A percentile compares a stretch with the other conserved stretches of the same genome.
These are phyloP conservation scores for Sugiyamaella japonica DNA, from an alignment of 1,139 yeast species.

Conservation along the genomic window DNA sequence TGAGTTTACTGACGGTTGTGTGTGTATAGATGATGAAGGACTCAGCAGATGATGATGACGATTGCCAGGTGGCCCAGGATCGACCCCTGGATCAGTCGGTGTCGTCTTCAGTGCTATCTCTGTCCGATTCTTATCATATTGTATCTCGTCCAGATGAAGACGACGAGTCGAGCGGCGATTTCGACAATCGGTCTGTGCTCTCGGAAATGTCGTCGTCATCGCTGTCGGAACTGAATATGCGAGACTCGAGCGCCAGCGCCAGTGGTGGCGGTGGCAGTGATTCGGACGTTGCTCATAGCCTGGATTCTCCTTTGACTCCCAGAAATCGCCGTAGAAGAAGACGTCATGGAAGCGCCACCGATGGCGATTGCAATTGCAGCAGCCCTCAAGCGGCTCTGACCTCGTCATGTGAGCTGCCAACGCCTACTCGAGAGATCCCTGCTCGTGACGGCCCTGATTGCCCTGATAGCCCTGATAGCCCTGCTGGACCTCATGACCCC, in stretches of 20 bases:
- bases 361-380: neutral
- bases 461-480: too few relatives aligned
- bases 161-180: constrained; percentile 15
- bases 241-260: neutral
- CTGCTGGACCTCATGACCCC: too few relatives aligned
- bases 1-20: neutral
- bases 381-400: too few relatives aligned
- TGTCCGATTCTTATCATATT: constrained; percentile 15
- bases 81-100: constrained; percentile 2
- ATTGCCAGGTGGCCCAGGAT: neutral
- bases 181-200: constrained; percentile 11
- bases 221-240: neutral
- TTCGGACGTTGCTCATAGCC: neutral
- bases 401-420: neutral
- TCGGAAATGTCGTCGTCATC: constrained; percentile 11
- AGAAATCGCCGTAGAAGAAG: constrained; percentile 4
- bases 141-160: constrained; percentile 14
- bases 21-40: constrained; percentile 5
- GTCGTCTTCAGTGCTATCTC: constrained; percentile 6
- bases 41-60: neutral
- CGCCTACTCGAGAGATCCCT: constrained; percentile 4
- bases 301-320: neutral
- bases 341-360: neutral
- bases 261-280: constrained; percentile 6
- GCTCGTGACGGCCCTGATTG: neutral